Evolutionary conservation across 1,284 basidiomycete species (phyloP), one percentile per base, ranked within the genome.

Genomic region (Naganishia liquefaciens): DNA sequence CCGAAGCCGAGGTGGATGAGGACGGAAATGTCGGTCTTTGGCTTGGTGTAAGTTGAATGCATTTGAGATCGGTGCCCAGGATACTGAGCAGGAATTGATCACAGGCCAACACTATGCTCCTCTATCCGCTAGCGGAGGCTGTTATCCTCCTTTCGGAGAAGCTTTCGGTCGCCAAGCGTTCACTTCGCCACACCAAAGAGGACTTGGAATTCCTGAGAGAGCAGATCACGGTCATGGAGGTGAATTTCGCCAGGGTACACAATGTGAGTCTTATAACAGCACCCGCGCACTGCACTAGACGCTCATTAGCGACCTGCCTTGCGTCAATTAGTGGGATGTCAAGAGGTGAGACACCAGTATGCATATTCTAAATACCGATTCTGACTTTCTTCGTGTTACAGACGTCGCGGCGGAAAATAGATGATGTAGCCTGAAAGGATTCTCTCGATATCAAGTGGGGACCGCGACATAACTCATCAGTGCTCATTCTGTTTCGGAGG

Each of bases 221-320:
- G 75, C 95, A 99, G 78, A 85, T 95, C 61, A 99, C 95, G 4
- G 86, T 96, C 17, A 97, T 97, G 90, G 94, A 99, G 76, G 95
- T 99, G 67, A 98, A 98, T 77, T 95, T 91, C 28, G 95, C 95
- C 9, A 83, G 95, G 42, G 89, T 97, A 62, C 97, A 96, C 78
- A 99, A 99, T 75, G 76, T 79, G 68, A 70, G 77, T 75, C 19
- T 13, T 40, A 11, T 21, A 3, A 23, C 17, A 15, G 3, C 52
- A 7, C 23, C 7, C 30, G 47, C 52, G 15, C 13, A 19, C 21
- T 39, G 21, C 25, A 33, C 54, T 4, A 23, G 1, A 23, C 13
- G 55, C 25, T 50, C n/a, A 25, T 19, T 27, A n/a, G 15, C n/a
- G 23, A 9, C 17, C 49, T 44, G 64, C 39, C 53, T 47, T 43